Percentiles rank a stretch among this genome's conserved stretches.
phyloP scores from a whole-genome alignment of 2,329 filamentous ascomycete species.

The Diaporthe sp. region DNA sequence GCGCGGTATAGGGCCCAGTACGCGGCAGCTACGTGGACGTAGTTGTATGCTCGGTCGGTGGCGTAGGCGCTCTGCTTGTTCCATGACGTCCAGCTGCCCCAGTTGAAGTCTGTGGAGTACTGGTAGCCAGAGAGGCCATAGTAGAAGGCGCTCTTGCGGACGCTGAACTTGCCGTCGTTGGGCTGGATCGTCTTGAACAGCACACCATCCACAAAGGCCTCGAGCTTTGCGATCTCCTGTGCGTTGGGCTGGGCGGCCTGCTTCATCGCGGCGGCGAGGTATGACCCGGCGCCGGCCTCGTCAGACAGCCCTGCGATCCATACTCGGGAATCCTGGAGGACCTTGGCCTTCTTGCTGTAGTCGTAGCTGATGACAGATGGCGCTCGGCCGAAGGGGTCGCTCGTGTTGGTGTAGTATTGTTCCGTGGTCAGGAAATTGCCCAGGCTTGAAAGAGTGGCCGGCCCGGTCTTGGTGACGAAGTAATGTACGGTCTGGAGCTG shows the following conservation, averaged over 20 bases:
- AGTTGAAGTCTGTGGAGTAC: conserved; percentile 61
- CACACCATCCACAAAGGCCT: conserved; percentile 66
- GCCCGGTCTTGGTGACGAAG: conserved; percentile 63
- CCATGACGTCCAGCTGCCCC: conserved; percentile 67
- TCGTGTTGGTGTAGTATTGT: conserved; percentile 64
- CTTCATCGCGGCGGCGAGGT: conserved; percentile 68
- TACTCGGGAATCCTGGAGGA: conserved; percentile 63
- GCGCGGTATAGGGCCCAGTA: conserved; percentile 72
- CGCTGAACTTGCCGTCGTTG: conserved; percentile 55
- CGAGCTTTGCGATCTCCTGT: conserved; percentile 65
- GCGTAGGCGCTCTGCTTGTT: conserved; percentile 59
- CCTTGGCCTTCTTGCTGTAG: conserved; percentile 58
- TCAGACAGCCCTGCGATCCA: conserved; percentile 74
- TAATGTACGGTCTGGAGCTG: conserved; percentile 69
- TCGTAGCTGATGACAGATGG: conserved; percentile 72
- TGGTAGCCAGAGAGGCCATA: conserved; percentile 61
- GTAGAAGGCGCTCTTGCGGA: conserved; percentile 70
- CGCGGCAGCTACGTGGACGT: conserved; percentile 68
- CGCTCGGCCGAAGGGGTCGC: conserved; percentile 67
- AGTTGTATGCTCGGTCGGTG: conserved; percentile 69
- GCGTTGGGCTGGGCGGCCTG: conserved; percentile 64
- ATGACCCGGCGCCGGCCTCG: conserved; percentile 70
- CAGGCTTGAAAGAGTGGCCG: conserved; percentile 60
- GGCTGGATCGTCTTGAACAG: conserved; percentile 64
- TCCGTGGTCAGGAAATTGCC: conserved; percentile 68